Evolutionary conservation across 345 rosid genomes (phyloP).

Genomic region (Tarenaya hassleriana): DNA sequence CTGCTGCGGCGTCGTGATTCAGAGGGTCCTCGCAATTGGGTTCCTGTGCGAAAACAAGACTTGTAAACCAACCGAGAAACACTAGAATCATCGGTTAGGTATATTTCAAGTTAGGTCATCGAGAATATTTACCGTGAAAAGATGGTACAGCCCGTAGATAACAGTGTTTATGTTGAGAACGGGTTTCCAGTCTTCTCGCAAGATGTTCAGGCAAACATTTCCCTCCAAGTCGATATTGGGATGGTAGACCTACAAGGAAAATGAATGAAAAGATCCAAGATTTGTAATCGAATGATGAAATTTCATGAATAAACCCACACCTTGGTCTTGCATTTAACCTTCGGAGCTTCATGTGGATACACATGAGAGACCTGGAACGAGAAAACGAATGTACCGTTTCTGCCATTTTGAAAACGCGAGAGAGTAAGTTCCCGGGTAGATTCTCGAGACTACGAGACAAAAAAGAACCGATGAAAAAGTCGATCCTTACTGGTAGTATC

Average conservation of each 20-base stretch:
- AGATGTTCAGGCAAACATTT: slow-evolving; percentile 86
- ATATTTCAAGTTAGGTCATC: not conserved
- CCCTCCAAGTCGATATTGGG: slow-evolving; percentile 99
- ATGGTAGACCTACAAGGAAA: slow-evolving; percentile 64
- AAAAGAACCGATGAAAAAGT: not conserved
- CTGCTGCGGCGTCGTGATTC: slow-evolving; percentile 85
- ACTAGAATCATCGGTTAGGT: not conserved
- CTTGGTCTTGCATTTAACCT: slow-evolving; percentile 98
- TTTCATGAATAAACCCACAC: slow-evolving; percentile 48
- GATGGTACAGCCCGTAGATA: slow-evolving; percentile 84
- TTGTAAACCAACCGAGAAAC: not conserved
- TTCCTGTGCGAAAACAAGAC: slow-evolving; percentile 40
- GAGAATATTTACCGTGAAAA: slow-evolving; percentile 89
- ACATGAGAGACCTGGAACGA: slow-evolving; percentile 80
- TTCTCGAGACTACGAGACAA: not conserved
- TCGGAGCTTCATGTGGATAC: slow-evolving; percentile 95
- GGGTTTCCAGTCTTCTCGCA: slow-evolving; percentile 98
- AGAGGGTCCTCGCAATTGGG: slow-evolving; percentile 94
- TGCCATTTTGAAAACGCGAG: slow-evolving; percentile 20
- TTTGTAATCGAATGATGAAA: not conserved
- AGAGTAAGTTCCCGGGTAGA: not conserved
- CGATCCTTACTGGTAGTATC: slow-evolving; percentile 68
- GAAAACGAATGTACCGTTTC: slow-evolving; percentile 81
- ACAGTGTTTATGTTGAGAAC: slow-evolving; percentile 91
- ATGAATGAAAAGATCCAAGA: not conserved